Evolutionary conservation across 768 basidiomycete genomes (phyloP).

Genomic region (Rickenella mellea): DNA sequence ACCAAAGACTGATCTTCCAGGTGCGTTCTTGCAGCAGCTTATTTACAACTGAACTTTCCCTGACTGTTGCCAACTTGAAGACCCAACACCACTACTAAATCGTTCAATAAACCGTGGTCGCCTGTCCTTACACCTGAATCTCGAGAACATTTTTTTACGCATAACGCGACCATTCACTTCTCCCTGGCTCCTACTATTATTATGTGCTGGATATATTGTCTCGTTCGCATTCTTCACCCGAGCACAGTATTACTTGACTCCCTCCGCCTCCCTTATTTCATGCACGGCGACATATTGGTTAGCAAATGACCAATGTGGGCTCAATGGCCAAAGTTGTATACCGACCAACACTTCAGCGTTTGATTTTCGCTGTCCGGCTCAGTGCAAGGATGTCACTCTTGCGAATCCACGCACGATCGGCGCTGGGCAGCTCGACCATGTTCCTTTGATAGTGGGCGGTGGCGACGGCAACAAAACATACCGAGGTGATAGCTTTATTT

Average conservation of each 20-base stretch:
- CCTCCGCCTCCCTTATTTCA: constrained; percentile 49
- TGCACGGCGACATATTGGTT: constrained; percentile 70
- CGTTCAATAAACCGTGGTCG: too few relatives aligned
- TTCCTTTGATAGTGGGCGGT: constrained; percentile 79
- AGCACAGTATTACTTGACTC: constrained; percentile 63
- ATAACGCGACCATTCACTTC: constrained; percentile 42
- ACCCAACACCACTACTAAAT: too few relatives aligned
- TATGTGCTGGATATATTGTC: constrained; percentile 57
- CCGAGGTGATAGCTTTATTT: constrained; percentile 78
- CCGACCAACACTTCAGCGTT: constrained; percentile 55
- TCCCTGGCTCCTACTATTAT: constrained; percentile 43
- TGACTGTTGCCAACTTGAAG: too few relatives aligned
- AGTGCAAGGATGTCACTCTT: constrained; percentile 51
- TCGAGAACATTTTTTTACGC: constrained; percentile 47
- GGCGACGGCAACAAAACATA: constrained; percentile 66
- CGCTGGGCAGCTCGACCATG: constrained; percentile 48
- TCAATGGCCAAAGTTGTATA: constrained; percentile 54
- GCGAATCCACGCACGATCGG: constrained; percentile 73
- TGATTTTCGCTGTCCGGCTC: constrained; percentile 76
- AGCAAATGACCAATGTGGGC: constrained; percentile 60
- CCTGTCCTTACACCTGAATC: constrained; percentile 20
- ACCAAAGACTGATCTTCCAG: not conserved
- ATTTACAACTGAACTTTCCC: too few relatives aligned
- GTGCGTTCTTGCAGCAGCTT: not conserved
- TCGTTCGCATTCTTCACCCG: constrained; percentile 64